phyloP scores from a whole-genome alignment of 345 rosid species.

The Acer yangbiense region DNA sequence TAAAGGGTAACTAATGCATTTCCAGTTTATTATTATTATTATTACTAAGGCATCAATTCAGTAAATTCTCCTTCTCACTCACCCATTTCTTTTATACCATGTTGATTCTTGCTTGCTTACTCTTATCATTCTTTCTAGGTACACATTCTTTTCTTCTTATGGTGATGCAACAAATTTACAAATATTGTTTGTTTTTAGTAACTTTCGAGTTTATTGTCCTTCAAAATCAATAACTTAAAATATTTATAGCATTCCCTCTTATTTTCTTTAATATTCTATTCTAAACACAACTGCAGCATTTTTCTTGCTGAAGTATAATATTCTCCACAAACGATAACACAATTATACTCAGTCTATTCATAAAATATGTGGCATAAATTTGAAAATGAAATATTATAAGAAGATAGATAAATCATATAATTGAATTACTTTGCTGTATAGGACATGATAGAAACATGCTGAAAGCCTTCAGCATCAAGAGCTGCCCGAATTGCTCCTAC shows the following conservation, averaged over 20 bases:
- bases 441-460: constrained; percentile 94
- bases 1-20: too few relatives aligned
- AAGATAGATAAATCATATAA: background rate
- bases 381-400: background rate
- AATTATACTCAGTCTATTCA: background rate
- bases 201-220: too few relatives aligned
- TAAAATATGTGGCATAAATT: background rate
- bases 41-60: too few relatives aligned
- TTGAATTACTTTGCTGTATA: constrained; percentile 85
- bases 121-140: too few relatives aligned
- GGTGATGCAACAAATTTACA: background rate
- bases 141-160: background rate
- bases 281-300: background rate
- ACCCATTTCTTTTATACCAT: too few relatives aligned
- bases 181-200: background rate
- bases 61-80: too few relatives aligned
- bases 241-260: background rate
- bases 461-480: constrained; percentile 93
- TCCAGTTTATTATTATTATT: too few relatives aligned
- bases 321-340: background rate
- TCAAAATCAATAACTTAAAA: too few relatives aligned
- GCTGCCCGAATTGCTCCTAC: constrained; percentile 85
- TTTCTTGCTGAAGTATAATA: background rate
- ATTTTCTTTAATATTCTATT: background rate
- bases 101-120: too few relatives aligned